Evolutionary conservation across 306 rosid genomes (phyloP).

Genomic region (Fragaria nilgerrensis): DNA sequence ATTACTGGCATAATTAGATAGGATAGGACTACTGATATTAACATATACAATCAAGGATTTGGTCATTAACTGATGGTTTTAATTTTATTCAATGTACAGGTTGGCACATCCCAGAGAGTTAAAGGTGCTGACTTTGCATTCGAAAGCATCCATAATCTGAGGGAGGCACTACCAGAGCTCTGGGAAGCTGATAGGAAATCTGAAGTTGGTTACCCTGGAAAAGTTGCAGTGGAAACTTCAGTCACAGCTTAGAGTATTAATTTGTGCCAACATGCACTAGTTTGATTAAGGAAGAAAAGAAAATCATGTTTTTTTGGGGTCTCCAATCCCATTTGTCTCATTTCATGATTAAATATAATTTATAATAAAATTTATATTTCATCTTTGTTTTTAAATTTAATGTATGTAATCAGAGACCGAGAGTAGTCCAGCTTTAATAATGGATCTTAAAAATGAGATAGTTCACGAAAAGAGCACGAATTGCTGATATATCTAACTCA

Average conservation of each 20-base stretch:
- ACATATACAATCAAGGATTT: not conserved
- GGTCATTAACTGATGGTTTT: not conserved
- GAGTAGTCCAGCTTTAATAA: not conserved
- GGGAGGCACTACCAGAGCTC: conserved; percentile 83
- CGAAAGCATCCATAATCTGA: conserved; percentile 92
- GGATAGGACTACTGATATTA: not conserved
- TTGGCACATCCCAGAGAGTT: conserved; percentile 79
- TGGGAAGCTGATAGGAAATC: conserved; percentile 76
- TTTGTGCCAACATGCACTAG: not conserved
- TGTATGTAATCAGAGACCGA: no score
- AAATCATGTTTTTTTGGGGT: conserved; percentile 11
- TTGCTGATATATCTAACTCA: not conserved
- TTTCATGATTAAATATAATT: not conserved
- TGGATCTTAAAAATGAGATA: not conserved
- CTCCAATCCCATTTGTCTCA: not conserved
- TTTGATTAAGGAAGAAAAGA: not conserved
- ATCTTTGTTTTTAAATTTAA: not conserved
- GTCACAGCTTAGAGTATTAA: conserved; percentile 62
- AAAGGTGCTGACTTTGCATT: conserved; percentile 94
- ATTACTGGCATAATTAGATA: not conserved
- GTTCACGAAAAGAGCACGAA: not conserved
- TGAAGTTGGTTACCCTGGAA: conserved; percentile 61
- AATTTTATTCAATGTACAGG: conserved; percentile 34
- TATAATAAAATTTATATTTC: conserved; percentile 8
- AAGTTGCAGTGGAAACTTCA: conserved; percentile 77